Conservation (phyloP, 2,329 filamentous ascomycete genomes). For the Parafenestella ontariensis region DNA sequence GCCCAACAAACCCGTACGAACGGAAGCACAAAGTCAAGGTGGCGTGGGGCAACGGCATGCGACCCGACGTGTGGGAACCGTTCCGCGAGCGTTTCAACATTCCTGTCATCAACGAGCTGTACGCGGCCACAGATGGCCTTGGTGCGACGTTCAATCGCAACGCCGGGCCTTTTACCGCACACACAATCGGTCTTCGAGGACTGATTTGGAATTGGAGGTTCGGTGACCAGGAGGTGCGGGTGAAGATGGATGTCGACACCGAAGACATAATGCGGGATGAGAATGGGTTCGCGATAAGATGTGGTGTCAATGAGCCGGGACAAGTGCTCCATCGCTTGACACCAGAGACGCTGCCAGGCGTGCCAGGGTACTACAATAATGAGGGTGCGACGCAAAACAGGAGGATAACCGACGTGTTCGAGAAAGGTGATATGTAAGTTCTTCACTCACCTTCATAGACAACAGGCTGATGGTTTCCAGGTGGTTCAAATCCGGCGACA, state of each 20-base stretch:
- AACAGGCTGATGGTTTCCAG: conserved; percentile 17
- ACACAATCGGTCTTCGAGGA: conserved; percentile 45
- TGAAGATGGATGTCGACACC: conserved; percentile 49
- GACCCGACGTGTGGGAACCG: conserved; percentile 51
- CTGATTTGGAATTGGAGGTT: conserved; percentile 44
- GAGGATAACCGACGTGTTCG: conserved; percentile 44
- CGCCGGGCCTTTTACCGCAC: conserved; percentile 41
- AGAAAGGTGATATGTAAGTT: conserved; percentile 49
- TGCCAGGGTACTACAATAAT: conserved; percentile 46
- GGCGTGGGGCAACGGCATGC: conserved; percentile 53
- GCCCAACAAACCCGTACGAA: conserved; percentile 40
- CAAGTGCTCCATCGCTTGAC: conserved; percentile 46
- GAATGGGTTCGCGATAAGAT: conserved; percentile 45
- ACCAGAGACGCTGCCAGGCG: conserved; percentile 26
- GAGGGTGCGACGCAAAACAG: conserved; percentile 38
- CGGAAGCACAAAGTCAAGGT: conserved; percentile 40
- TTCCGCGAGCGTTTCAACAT: conserved; percentile 51
- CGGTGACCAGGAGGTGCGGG: conserved; percentile 36
- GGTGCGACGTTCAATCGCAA: conserved; percentile 44
- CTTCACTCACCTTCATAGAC: background rate
- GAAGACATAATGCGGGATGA: conserved; percentile 47
- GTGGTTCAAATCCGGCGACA: conserved; percentile 50
- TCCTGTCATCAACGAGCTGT: conserved; percentile 49
- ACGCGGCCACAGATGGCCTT: conserved; percentile 50
- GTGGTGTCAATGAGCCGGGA: conserved; percentile 42